phyloP scores from a whole-genome alignment of 164 flowering plant species.

The Stephania yunnanensis region DNA sequence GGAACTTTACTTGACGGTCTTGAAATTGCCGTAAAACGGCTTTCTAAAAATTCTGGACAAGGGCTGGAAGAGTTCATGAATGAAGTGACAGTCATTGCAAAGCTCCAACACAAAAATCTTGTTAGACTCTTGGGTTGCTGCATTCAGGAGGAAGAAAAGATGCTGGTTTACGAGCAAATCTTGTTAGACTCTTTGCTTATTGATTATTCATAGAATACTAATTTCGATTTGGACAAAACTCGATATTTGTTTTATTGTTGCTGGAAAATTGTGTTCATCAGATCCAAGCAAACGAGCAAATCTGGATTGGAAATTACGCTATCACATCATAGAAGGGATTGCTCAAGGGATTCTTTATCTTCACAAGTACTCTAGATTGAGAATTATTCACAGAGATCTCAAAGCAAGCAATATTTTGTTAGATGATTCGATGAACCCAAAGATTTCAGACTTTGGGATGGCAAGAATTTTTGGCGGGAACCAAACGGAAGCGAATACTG shows the following conservation, averaged over 20 bases:
- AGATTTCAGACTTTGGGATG: not conserved
- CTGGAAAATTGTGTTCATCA: not conserved
- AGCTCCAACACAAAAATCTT: too few relatives aligned
- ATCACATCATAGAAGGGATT: constrained; percentile 1
- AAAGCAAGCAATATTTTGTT: not conserved
- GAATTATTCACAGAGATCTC: not conserved
- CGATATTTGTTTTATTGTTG: too few relatives aligned
- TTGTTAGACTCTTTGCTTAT: too few relatives aligned
- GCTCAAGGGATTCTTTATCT: not conserved
- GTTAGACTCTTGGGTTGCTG: too few relatives aligned
- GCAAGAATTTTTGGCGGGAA: not conserved
- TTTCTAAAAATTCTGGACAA: too few relatives aligned
- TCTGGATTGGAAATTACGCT: not conserved
- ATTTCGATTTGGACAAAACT: too few relatives aligned
- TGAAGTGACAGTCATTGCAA: too few relatives aligned
- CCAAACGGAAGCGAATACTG: not conserved
- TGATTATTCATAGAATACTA: too few relatives aligned
- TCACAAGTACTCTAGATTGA: not conserved
- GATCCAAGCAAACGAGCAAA: not conserved
- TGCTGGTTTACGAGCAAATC: too few relatives aligned
- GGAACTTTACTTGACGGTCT: not conserved
- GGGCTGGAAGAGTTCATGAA: too few relatives aligned
- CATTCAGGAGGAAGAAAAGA: too few relatives aligned
- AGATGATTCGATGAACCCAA: not conserved
- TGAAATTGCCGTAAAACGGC: not conserved